A percentile compares a stretch with the other conserved stretches of the same genome.
phyloP scores from a whole-genome alignment of 2,329 filamentous ascomycete genomes.

The Aureobasidium sp. region DNA sequence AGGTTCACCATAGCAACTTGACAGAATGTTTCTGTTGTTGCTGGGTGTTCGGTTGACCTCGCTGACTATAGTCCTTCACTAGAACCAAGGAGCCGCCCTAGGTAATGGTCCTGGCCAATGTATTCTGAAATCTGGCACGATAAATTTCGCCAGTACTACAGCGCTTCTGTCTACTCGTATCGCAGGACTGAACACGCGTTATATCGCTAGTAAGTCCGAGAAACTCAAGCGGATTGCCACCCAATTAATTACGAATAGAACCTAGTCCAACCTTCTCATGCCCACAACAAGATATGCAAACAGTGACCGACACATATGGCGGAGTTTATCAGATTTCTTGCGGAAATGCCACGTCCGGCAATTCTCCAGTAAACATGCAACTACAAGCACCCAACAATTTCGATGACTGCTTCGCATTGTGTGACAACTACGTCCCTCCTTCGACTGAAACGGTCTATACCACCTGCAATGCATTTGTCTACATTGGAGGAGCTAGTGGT shows the following conservation, averaged over 20 bases:
- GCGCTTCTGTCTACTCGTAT: neutral
- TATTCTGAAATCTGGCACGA: neutral
- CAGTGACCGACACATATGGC: neutral
- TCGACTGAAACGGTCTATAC: neutral
- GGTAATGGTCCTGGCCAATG: neutral
- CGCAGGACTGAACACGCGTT: neutral
- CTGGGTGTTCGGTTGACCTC: neutral
- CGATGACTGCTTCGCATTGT: constrained; percentile 17
- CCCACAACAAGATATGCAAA: too few relatives aligned
- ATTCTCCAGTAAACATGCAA: too few relatives aligned
- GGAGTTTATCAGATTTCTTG: constrained; percentile 13
- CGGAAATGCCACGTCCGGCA: constrained; percentile 1
- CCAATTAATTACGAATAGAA: too few relatives aligned
- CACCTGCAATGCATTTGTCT: constrained; percentile 15
- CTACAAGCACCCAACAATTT: neutral
- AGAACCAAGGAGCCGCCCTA: neutral
- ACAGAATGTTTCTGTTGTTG: neutral
- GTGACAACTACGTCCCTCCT: neutral
- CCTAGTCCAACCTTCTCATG: too few relatives aligned
- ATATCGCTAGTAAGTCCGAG: neutral
- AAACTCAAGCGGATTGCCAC: too few relatives aligned
- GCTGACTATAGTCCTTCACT: neutral
- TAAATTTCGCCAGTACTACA: neutral
- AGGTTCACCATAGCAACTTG: too few relatives aligned
- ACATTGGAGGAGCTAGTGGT: constrained; percentile 11